Evolutionary conservation across 495 filamentous ascomycete genomes (phyloP).

Genomic region (Penicillium canariense): DNA sequence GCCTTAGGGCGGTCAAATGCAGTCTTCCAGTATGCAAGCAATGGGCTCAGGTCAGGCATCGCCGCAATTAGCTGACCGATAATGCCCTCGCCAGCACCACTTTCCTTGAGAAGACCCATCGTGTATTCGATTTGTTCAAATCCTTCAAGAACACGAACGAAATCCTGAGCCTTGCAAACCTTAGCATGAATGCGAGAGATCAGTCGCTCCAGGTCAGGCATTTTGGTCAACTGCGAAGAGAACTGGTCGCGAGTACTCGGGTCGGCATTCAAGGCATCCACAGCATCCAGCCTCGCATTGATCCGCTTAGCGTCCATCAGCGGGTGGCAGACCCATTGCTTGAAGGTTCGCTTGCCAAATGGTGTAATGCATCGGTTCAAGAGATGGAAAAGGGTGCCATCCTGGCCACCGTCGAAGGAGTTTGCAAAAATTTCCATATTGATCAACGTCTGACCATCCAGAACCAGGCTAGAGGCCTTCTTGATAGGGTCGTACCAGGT

Average conservation of each 20-base stretch:
- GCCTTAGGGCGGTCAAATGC: constrained; percentile 88
- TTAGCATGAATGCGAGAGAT: constrained; percentile 95
- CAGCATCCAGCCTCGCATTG: constrained; percentile 93
- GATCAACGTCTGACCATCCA: constrained; percentile 95
- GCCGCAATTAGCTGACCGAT: constrained; percentile 76
- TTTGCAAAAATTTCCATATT: constrained; percentile 98
- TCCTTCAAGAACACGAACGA: constrained; percentile 89
- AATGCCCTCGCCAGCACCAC: constrained; percentile 71
- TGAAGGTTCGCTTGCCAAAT: constrained; percentile 94
- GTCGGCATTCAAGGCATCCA: constrained; percentile 88
- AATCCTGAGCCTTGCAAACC: constrained; percentile 82
- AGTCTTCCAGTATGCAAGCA: constrained; percentile 83
- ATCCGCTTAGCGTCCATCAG: constrained; percentile 81
- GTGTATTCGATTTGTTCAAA: constrained; percentile 97
- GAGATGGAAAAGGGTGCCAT: constrained; percentile 86
- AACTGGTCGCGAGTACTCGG: constrained; percentile 75
- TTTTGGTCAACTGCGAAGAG: constrained; percentile 76
- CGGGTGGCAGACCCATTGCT: constrained; percentile 97
- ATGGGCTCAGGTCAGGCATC: constrained; percentile 78
- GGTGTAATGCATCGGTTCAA: constrained; percentile 95
- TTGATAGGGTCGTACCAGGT: constrained; percentile 90
- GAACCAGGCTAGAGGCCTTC: constrained; percentile 85
- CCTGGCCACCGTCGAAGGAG: constrained; percentile 77
- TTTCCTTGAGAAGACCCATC: constrained; percentile 69
- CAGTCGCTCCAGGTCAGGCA: constrained; percentile 91